Base-by-base conservation (phyloP, 1,139 yeast genomes). In the Trichomonascaceae sp. region DNA sequence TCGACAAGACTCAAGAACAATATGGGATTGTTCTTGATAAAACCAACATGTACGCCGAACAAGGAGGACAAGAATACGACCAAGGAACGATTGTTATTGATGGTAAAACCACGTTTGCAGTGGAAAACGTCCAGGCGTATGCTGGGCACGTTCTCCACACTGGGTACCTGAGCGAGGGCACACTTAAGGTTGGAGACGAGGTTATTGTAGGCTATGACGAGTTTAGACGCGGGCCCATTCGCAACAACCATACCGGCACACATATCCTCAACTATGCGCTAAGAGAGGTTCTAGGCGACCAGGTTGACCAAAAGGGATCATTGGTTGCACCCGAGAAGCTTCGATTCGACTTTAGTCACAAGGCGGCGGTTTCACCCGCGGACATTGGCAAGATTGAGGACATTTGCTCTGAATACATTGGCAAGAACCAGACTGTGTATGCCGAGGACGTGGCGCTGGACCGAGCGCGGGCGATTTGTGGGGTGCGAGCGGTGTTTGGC, bases 11-110 rank as follows among this genome's bases (percentile, higher is more conserved):
- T 33, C 51, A 61, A 17, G 67, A 61, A 37, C 84, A 78, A 54
- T 63, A 71, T 44, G 98, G 98, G 55, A 61, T 89, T 37, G 58
- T 89, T 37, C 68, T 89, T 42, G 93, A 89, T 59, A 77, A 73
- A 59, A 81, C 97, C 25, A 92, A 93, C 54, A 84, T 89, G 62
- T 89, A 89, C 54, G 97, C 98, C 33, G 99, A 89, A 63, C 93
- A 82, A 62, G 99, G 99, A 73, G 99, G 99, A 53, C 99, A 89
- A 67, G 96, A 84, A 60, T 79, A 71, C 54, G 99, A 89, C 56
- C 80, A 93, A 30, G 99, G 99, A 60, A 80, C 74, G 58, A 67
- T 89, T 45, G 89, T 85, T 33, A 74, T 84, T 50, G 97, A 85
- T 52, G 96, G 93, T 34, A 64, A 64, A 46, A 67, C 85, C 38